Evolutionary conservation across 805 yeast genomes (phyloP), one percentile per base, ranked within the genome.

Genomic region (Wickerhamia fluorescens): DNA sequence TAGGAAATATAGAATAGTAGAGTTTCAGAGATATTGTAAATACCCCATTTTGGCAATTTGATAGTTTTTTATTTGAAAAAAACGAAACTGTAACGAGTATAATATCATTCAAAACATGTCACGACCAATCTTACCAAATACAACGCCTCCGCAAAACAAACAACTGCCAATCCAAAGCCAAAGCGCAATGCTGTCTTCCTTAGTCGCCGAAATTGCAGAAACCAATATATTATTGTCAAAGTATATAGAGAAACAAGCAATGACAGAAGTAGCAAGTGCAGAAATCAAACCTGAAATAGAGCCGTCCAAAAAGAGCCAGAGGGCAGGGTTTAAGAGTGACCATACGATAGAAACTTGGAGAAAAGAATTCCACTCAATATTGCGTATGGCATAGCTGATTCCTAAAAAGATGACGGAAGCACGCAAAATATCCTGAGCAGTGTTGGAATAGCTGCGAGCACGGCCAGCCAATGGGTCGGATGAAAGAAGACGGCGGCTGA

Each of bases 91-190:
- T 11, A 13, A 9, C 29, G 14, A n/a, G n/a, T n/a, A n/a, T n/a
- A n/a, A n/a, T n/a, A n/a, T n/a, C n/a, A n/a, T n/a, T n/a, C n/a
- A 49, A 29, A 61, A 71, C 25, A 75, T 51, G 33, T 63, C 71
- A 48, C 83, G 70, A 10, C 85, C 84, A 30, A 79, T 45, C 48
- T 78, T 78, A 12, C 88, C 86, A 53, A 79, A 77, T 15, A 79
- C 65, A 22, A 80, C 61, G 26, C 73, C 58, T 1, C 82, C 80
- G 41, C 78, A 65, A 54, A 78, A 80, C 48, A 74, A 71, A 55
- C 77, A 76, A 47, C 83, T 71, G 3, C 71, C 77, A 23, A 72
- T 54, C 71, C 75, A 74, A 18, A 75, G 55, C 47, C 69, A 51
- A 17, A 64, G 58, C 2, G 76, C 73, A 23, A 58, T 40, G 24